These are phyloP conservation scores for Atkinsonella texensis DNA, from an alignment of 2,329 filamentous ascomycete genomes.

Conservation along the genomic window DNA sequence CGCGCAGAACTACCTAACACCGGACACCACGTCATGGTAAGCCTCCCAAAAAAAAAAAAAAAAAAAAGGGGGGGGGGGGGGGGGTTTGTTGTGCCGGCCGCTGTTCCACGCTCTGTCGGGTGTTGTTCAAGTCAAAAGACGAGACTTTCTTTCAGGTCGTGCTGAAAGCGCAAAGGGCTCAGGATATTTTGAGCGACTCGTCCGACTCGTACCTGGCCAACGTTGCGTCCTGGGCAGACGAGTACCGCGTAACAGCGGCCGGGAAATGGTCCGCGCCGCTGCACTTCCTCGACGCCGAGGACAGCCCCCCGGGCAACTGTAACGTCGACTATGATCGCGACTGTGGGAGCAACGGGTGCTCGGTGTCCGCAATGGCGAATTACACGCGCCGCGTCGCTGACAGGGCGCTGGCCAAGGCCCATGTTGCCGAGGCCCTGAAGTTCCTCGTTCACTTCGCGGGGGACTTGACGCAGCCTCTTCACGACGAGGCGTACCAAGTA, in stretches of 20 bases:
- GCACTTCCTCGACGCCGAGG: constrained; percentile 42
- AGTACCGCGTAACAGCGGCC: constrained; percentile 31
- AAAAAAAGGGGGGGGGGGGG: background rate
- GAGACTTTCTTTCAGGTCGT: too few species aligned
- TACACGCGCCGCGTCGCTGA: constrained; percentile 15
- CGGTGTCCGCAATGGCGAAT: constrained; percentile 16
- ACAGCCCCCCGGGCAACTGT: constrained; percentile 16
- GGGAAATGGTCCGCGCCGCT: constrained; percentile 33
- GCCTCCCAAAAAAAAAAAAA: background rate
- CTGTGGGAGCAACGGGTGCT: constrained; percentile 13
- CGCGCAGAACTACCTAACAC: constrained; percentile 33
- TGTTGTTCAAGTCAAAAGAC: too few species aligned
- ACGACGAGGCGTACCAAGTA: constrained; percentile 36
- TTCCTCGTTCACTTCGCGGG: constrained; percentile 37
- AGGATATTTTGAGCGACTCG: constrained; percentile 26
- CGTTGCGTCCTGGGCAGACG: constrained; percentile 33
- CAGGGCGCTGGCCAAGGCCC: constrained; percentile 7
- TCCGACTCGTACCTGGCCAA: constrained; percentile 34
- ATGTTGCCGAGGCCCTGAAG: constrained; percentile 12
- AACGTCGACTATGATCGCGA: constrained; percentile 32
- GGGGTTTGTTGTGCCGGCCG: too few species aligned
- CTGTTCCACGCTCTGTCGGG: too few species aligned
- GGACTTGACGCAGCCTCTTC: constrained; percentile 44
- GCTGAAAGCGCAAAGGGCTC: constrained; percentile 7
- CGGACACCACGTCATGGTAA: constrained; percentile 21